Conservation (phyloP, 1,139 yeast genomes). For the Taphrina populina region DNA sequence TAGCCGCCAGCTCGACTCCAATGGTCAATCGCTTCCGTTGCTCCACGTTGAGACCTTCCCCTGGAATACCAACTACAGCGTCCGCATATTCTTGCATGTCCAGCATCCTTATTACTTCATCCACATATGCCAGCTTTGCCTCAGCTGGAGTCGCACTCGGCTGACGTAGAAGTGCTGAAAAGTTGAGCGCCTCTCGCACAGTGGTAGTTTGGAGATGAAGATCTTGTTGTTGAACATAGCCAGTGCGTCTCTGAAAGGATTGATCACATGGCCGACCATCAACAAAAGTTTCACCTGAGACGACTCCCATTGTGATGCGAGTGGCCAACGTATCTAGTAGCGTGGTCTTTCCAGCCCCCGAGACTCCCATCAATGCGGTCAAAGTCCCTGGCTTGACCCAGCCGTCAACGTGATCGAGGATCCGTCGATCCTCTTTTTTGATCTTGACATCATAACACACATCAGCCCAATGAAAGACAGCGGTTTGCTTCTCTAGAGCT, state of each 20-base stretch:
- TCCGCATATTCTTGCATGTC: constrained; percentile 76
- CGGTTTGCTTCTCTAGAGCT: constrained; percentile 42
- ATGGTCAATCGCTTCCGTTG: constrained; percentile 81
- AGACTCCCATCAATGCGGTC: constrained; percentile 81
- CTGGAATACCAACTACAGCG: constrained; percentile 80
- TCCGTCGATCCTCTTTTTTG: constrained; percentile 51
- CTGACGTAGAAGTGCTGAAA: constrained; percentile 73
- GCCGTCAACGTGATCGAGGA: constrained; percentile 59
- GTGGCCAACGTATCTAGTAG: constrained; percentile 69
- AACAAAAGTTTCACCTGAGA: constrained; percentile 72
- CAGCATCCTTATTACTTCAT: constrained; percentile 63
- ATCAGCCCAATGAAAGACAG: constrained; percentile 51
- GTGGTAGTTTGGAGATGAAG: constrained; percentile 71
- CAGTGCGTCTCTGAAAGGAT: constrained; percentile 77
- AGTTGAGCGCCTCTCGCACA: constrained; percentile 72
- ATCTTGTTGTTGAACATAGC: constrained; percentile 83
- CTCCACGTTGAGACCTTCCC: constrained; percentile 70
- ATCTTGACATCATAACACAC: constrained; percentile 50
- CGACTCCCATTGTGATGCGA: constrained; percentile 75
- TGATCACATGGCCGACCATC: constrained; percentile 67
- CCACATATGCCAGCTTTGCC: constrained; percentile 71
- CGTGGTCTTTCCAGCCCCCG: constrained; percentile 85
- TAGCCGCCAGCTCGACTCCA: constrained; percentile 86
- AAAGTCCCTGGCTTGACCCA: constrained; percentile 76
- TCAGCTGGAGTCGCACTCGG: constrained; percentile 54